Conservation (phyloP, 2,329 filamentous ascomycete genomes). For the Fusarium sp. region DNA sequence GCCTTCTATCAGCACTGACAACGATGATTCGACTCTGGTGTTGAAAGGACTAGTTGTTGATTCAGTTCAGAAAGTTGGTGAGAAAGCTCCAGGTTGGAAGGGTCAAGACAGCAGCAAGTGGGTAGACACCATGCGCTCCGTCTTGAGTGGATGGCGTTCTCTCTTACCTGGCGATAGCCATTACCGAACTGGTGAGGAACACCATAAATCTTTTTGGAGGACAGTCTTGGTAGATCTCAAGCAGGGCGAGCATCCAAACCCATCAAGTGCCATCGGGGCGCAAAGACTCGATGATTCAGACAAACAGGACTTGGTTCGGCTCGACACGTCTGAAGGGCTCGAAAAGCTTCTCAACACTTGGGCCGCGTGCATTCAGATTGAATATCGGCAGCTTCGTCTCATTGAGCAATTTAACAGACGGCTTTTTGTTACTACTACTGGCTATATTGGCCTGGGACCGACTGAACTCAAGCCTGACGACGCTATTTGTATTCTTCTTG, state of each 20-base stretch:
- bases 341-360: neutral
- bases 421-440: neutral
- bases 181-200: neutral
- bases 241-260: conserved; percentile 1
- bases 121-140: neutral
- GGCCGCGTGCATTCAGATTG: neutral
- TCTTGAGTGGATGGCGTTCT: neutral
- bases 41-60: neutral
- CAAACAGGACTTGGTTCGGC: neutral
- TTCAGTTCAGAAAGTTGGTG: neutral
- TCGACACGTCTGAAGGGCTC: neutral
- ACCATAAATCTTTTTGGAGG: conserved; percentile 3
- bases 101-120: neutral
- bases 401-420: conserved; percentile 17
- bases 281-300: conserved; percentile 4
- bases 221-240: conserved; percentile 11
- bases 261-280: neutral
- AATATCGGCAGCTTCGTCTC: conserved; percentile 3
- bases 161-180: neutral
- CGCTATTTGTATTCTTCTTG: conserved; percentile 2
- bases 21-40: neutral
- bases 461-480: neutral
- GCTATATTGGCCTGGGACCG: conserved; percentile 2
- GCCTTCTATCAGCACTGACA: neutral
- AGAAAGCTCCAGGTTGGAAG: neutral